Percentiles rank a stretch among this genome's conserved stretches.
phyloP scores from a whole-genome alignment of 257 asterid genomes.

The Nicotiana noctiflora region DNA sequence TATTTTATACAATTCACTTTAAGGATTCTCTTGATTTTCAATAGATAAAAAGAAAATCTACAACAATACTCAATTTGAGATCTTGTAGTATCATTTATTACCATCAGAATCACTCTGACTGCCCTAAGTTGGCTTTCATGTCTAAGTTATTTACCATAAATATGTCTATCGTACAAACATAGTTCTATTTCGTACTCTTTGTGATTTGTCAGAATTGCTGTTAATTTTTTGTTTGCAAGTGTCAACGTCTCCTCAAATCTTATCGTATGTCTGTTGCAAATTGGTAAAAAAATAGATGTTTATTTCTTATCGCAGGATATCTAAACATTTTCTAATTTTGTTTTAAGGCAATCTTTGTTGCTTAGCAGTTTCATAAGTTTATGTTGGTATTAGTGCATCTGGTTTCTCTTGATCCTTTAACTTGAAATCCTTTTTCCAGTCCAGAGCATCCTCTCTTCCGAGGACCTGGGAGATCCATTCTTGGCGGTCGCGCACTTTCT shows the following conservation, averaged over 20 bases:
- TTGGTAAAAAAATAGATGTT: background rate
- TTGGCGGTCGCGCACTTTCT: constrained; percentile 57
- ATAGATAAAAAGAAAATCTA: background rate
- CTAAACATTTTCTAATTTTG: background rate
- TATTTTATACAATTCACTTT: constrained; percentile 1
- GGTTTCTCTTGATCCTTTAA: background rate
- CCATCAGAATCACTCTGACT: background rate
- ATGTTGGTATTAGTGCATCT: background rate
- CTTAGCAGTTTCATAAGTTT: background rate
- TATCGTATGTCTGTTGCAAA: background rate
- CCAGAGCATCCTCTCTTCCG: constrained; percentile 75
- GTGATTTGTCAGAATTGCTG: background rate
- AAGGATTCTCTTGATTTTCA: constrained; percentile 5
- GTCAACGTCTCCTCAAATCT: background rate
- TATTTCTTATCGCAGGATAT: background rate
- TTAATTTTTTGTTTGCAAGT: background rate
- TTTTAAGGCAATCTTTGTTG: background rate
- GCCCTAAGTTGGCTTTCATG: background rate
- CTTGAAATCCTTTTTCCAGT: constrained; percentile 30
- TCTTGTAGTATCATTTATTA: background rate
- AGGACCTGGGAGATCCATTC: constrained; percentile 85
- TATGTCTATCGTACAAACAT: background rate
- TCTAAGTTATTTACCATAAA: background rate
- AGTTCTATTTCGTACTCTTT: background rate
- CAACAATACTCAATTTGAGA: background rate